Conservation (phyloP, 1,284 basidiomycete genomes). For the Sanguinoderma infundibulare region DNA sequence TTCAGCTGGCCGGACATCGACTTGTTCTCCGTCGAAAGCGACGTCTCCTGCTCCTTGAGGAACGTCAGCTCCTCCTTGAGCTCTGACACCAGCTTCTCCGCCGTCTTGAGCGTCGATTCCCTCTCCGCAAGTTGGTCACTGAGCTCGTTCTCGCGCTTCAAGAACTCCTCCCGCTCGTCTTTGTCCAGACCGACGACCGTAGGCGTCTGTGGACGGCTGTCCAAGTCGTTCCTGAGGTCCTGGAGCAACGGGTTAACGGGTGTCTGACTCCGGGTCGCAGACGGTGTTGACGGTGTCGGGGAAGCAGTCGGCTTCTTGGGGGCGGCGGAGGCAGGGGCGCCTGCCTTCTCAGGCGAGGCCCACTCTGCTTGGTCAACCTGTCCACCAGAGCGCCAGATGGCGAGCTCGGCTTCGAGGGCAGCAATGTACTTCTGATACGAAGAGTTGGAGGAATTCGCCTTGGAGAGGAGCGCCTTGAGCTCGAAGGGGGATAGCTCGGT, state of each 20-base stretch:
- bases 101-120: constrained; percentile 77
- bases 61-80: constrained; percentile 85
- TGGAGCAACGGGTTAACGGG: constrained; percentile 84
- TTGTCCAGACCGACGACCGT: constrained; percentile 87
- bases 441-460: constrained; percentile 87
- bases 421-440: constrained; percentile 89
- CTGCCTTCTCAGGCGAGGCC: constrained; percentile 72
- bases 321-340: constrained; percentile 43
- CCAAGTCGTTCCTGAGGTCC: constrained; percentile 70
- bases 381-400: constrained; percentile 90
- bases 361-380: constrained; percentile 88
- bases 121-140: constrained; percentile 93
- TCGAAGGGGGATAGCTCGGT: constrained; percentile 97
- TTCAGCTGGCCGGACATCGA: constrained; percentile 88
- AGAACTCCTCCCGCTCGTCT: constrained; percentile 97
- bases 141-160: constrained; percentile 96
- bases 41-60: constrained; percentile 90
- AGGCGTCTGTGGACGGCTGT: constrained; percentile 86
- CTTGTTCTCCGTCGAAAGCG: constrained; percentile 89
- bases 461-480: constrained; percentile 91
- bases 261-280: constrained; percentile 73
- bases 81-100: constrained; percentile 85
- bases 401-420: constrained; percentile 90
- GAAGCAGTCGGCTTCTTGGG: constrained; percentile 67
- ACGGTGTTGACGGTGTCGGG: constrained; percentile 57